These are phyloP conservation scores for Wickerhamomyces chaumierensis DNA, from an alignment of 805 yeast species.

Conservation along the genomic window DNA sequence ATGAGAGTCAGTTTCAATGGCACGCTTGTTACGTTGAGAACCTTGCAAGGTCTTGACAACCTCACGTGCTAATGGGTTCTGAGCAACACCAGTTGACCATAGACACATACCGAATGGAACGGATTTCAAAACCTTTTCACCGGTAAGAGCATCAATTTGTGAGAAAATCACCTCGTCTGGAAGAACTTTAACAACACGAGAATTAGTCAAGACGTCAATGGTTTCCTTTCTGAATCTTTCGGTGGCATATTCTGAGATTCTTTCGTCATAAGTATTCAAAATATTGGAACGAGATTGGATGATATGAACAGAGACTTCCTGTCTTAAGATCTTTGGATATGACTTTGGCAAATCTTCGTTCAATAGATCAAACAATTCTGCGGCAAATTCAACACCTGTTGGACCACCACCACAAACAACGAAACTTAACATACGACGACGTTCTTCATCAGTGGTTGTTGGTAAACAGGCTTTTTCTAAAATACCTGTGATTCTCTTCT, in stretches of 20 bases:
- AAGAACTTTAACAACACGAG: conserved; percentile 48
- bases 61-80: conserved; percentile 47
- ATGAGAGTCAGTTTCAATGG: conserved; percentile 71
- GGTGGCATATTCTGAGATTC: conserved; percentile 54
- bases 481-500: conserved; percentile 41
- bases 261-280: conserved; percentile 57
- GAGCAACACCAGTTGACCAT: conserved; percentile 73
- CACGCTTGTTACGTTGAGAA: conserved; percentile 49
- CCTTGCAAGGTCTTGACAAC: conserved; percentile 36
- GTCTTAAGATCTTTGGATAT: conserved; percentile 51
- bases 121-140: conserved; percentile 28
- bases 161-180: conserved; percentile 49
- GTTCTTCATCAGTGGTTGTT: conserved; percentile 50
- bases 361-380: conserved; percentile 55
- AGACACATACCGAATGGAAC: conserved; percentile 59
- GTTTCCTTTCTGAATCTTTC: conserved; percentile 50
- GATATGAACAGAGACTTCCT: conserved; percentile 54
- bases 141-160: conserved; percentile 33
- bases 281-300: conserved; percentile 61
- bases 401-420: conserved; percentile 72
- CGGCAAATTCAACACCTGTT: conserved; percentile 66
- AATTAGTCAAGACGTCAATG: conserved; percentile 50
- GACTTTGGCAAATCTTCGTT: conserved; percentile 49
- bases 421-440: conserved; percentile 47
- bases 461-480: conserved; percentile 57